Conservation (phyloP, 805 yeast genomes). For the Myxozyma vanderwaltii region DNA sequence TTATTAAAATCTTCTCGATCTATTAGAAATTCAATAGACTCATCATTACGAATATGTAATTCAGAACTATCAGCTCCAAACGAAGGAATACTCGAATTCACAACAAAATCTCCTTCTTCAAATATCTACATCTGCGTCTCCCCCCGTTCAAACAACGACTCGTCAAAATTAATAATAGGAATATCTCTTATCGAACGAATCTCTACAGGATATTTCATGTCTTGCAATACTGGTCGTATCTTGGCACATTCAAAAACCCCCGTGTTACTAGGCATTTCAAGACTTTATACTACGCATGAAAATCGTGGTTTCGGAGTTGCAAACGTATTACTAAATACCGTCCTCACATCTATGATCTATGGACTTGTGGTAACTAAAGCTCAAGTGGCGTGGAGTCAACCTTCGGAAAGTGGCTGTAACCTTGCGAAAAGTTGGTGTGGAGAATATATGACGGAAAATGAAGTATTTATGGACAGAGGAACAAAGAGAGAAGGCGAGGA, state of each 20-base stretch:
- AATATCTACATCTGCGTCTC: slow-evolving; percentile 14
- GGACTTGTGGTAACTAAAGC: slow-evolving; percentile 47
- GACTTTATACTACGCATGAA: slow-evolving; percentile 44
- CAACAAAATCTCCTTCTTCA: neutral
- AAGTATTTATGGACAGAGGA: slow-evolving; percentile 11
- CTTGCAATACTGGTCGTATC: slow-evolving; percentile 46
- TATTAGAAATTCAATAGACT: slow-evolving; percentile 38
- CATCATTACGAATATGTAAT: slow-evolving; percentile 52
- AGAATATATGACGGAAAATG: slow-evolving; percentile 14
- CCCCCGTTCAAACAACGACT: neutral
- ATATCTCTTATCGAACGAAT: slow-evolving; percentile 35
- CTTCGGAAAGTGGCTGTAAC: slow-evolving; percentile 56
- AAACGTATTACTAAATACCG: slow-evolving; percentile 44
- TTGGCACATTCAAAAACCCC: slow-evolving; percentile 31
- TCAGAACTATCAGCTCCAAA: slow-evolving; percentile 54
- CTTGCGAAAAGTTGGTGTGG: slow-evolving; percentile 45
- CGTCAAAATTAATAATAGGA: slow-evolving; percentile 15
- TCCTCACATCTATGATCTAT: slow-evolving; percentile 47
- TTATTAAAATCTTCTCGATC: slow-evolving; percentile 15
- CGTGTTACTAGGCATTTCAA: slow-evolving; percentile 48
- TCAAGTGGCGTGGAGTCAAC: slow-evolving; percentile 62
- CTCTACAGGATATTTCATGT: slow-evolving; percentile 37
- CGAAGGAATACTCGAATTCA: slow-evolving; percentile 30
- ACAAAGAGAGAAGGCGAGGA: neutral
- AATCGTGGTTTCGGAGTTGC: slow-evolving; percentile 53